These are phyloP conservation scores for Gossypium longicalyx DNA, from an alignment of 345 rosid species.

Conservation along the genomic window DNA sequence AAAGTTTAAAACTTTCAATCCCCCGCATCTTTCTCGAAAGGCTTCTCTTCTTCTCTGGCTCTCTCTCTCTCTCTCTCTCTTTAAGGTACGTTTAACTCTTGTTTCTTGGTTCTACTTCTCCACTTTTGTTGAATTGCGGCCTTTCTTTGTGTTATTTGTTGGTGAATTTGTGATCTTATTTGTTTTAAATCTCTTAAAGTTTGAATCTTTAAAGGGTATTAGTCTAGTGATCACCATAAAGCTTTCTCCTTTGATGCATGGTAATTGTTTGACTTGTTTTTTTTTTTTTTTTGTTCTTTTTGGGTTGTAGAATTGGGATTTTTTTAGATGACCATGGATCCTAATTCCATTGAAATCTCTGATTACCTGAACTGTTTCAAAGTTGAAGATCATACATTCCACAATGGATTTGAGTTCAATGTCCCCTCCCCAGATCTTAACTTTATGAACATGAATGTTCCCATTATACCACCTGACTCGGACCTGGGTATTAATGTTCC, in stretches of 20 bases:
- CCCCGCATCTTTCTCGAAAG: background rate
- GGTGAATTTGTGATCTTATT: background rate
- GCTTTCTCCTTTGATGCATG: background rate
- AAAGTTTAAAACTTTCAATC: too few relatives aligned
- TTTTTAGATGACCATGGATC: conserved; percentile 16
- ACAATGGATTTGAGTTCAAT: conserved; percentile 32
- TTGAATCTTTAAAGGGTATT: conserved; percentile 3
- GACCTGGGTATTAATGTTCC: conserved; percentile 25
- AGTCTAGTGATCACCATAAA: conserved; percentile 2
- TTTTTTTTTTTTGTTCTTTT: background rate
- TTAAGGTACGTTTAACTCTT: background rate
- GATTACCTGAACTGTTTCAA: conserved; percentile 23
- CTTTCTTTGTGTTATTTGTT: background rate
- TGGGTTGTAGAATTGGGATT: conserved; percentile 4
- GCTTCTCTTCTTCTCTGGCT: background rate
- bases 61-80: background rate
- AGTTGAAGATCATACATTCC: conserved; percentile 27
- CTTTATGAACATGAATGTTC: conserved; percentile 22
- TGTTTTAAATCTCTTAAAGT: background rate
- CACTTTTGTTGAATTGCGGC: background rate
- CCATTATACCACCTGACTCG: conserved; percentile 18
- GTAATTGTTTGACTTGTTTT: background rate
- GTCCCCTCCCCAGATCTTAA: conserved; percentile 34
- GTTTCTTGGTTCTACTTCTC: background rate
- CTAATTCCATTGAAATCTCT: conserved; percentile 12